Evolutionary conservation across 176 grass and related monocot genomes (phyloP), one percentile per base, ranked within the genome.

Genomic region (Raddia guianensis): DNA sequence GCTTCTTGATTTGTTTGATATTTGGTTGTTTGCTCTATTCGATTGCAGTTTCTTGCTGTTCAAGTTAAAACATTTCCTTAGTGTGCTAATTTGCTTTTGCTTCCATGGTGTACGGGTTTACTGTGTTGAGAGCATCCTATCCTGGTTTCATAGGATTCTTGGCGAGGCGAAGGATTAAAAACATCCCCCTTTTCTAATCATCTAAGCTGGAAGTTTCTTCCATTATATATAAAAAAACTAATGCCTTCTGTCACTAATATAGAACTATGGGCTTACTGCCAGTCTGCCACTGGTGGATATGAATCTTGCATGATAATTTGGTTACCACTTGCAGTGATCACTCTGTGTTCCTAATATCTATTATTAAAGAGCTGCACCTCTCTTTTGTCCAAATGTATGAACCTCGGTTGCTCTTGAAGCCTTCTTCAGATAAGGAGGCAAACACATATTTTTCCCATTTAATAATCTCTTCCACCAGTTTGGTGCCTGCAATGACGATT

Each of bases 111-210:
- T 5, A 0, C 20, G 65, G 7, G 6, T 14, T 33, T 33, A 47
- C 62, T 58, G 44, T 59, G 27, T 47, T 49, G 52, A 55, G 15
- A 18, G 69, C 18, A 16, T 58, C 9, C 51, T 35, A 16, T 58
- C 9, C 51, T 35, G 21, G 13, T 48, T 53, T 46, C 5, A 4
- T 8, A 13, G 37, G 42, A 32, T 7, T 2, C n/a, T 85, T 76
- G 37, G 15, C 61, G 63, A 88, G 85, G 59, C 66, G 43, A 20
- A 54, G 37, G 16, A 75, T 80, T 81, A 13, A 12, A 66, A 78
- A 82, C 5, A 50, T 59, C 35, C 40, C 40, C 32, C n/a, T 84
- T 84, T 86, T 27, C 27, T 27, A 27, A 27, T 27, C 27, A 27
- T 27, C 27, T 27, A 27, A 1, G 27, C 27, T 27, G 27, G 27